A percentile compares a stretch with the other conserved stretches of the same genome.
phyloP scores from a whole-genome alignment of 805 yeast genomes.

The Yamadazyma kitorensis region DNA sequence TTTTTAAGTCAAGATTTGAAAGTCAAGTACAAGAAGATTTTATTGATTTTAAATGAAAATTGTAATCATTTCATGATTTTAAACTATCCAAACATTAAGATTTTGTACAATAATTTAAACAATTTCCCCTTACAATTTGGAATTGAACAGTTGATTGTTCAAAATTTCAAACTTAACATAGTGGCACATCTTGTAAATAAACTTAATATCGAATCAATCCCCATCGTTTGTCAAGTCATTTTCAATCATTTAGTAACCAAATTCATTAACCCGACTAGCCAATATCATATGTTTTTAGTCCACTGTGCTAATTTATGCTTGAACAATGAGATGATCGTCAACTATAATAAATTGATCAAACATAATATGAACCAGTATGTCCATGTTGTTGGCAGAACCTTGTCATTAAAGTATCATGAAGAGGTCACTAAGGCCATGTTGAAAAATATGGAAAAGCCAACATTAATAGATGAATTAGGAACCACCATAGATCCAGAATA shows the following conservation, averaged over 20 bases:
- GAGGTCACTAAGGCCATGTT: constrained; percentile 2
- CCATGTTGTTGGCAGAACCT: not conserved
- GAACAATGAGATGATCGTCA: constrained; percentile 4
- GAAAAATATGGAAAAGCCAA: not conserved
- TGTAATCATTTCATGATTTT: constrained; percentile 9
- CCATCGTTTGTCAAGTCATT: constrained; percentile 1
- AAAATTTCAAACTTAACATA: constrained; percentile 2
- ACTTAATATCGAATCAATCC: constrained; percentile 4
- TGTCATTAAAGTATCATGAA: constrained; percentile 4
- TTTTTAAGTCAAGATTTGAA: constrained; percentile 15
- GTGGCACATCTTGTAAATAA: not conserved
- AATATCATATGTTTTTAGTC: constrained; percentile 4
- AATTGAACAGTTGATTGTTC: constrained; percentile 2
- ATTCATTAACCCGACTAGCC: constrained; percentile 1
- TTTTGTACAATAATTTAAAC: constrained; percentile 6
- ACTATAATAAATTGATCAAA: constrained; percentile 5
- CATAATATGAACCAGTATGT: constrained; percentile 3
- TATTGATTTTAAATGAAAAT: constrained; percentile 16
- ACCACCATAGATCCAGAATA: not conserved
- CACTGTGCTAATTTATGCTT: constrained; percentile 8
- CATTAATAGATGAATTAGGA: not conserved
- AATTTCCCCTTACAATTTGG: constrained; percentile 11
- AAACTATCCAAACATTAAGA: constrained; percentile 3
- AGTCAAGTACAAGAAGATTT: constrained; percentile 11
- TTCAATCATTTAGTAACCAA: constrained; percentile 4